Conservation (phyloP, 2,329 filamentous ascomycete species). For the Camillea tinctor region DNA sequence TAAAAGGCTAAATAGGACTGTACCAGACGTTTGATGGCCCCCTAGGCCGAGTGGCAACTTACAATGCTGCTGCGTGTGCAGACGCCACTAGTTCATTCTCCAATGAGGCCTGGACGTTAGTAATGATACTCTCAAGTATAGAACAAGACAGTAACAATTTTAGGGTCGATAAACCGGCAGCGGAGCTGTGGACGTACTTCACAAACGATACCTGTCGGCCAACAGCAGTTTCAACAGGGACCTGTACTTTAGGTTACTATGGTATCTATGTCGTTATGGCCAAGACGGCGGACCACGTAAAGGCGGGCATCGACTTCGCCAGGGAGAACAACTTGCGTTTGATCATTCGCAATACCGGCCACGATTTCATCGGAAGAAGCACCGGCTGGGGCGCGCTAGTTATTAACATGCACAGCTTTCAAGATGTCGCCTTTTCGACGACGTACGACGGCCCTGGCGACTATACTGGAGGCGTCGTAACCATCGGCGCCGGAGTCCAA, state of each 20-base stretch:
- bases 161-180: conserved; percentile 30
- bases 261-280: conserved; percentile 36
- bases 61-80: conserved; percentile 35
- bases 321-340: conserved; percentile 48
- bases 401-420: conserved; percentile 57
- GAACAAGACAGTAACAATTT: neutral
- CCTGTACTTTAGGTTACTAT: conserved; percentile 41
- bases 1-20: neutral
- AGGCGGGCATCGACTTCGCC: conserved; percentile 40
- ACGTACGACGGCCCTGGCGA: conserved; percentile 29
- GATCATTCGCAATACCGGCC: conserved; percentile 56
- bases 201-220: conserved; percentile 42
- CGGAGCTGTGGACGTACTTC: conserved; percentile 42
- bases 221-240: conserved; percentile 30
- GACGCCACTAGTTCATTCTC: conserved; percentile 31
- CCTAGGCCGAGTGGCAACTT: conserved; percentile 36
- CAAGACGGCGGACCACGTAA: conserved; percentile 29
- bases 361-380: conserved; percentile 58
- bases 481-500: conserved; percentile 52
- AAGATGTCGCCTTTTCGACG: conserved; percentile 43
- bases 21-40: conserved; percentile 36
- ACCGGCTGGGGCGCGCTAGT: conserved; percentile 59
- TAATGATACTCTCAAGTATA: conserved; percentile 12
- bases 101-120: conserved; percentile 39
- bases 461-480: conserved; percentile 50